Base-by-base conservation (phyloP, 192 early-diverging fungal genomes). In the Linnemannia exigua region DNA sequence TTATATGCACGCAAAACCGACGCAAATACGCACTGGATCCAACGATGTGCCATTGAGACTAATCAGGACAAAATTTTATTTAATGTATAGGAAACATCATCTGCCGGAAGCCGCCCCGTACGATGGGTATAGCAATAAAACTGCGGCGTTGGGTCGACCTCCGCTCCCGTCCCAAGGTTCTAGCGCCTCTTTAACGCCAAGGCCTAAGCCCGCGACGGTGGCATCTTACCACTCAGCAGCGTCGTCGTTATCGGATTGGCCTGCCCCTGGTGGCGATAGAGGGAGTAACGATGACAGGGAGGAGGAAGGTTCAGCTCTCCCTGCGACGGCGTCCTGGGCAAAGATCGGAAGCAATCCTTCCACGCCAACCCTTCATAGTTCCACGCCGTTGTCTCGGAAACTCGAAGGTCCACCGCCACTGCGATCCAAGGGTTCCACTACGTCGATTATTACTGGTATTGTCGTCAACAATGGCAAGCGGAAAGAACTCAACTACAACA, bases 311-410 rank as follows among this genome's bases (percentile, higher is more conserved):
- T 92, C 92, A 16, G 90, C 90, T 19, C 82, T 93, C 36, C 92
- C 92, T 50, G 89, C 90, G 15, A 93, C 92, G 16, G 92, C 91
- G 11, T 93, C 92, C 15, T 93, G 92, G 92, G 92, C 89, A 12
- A 90, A 88, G 41, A 74, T 88, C 41, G 80, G 81, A 11, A 88
- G 70, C 71, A 90, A 86, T 72, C 63, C 88, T 76, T 76, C 89
- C 47, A 87, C 78, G 33, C 78, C 78, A 19, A 80, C 37, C 20
- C 74, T 74, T 33, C 68, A 28, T 31, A 84, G 44, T 50, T 81
- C 67, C 16, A 82, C 67, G n/a, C 50, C 78, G 4, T 25, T 75
- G 11, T 20, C 46, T 9, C 74, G 75, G 33, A 82, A 79, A 48
- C 20, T 73, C 9, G 67, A 82, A 12, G 51, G 17, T 11, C 58